phyloP scores from a whole-genome alignment of 2,329 filamentous ascomycete species.

The Aspergillus neotritici region DNA sequence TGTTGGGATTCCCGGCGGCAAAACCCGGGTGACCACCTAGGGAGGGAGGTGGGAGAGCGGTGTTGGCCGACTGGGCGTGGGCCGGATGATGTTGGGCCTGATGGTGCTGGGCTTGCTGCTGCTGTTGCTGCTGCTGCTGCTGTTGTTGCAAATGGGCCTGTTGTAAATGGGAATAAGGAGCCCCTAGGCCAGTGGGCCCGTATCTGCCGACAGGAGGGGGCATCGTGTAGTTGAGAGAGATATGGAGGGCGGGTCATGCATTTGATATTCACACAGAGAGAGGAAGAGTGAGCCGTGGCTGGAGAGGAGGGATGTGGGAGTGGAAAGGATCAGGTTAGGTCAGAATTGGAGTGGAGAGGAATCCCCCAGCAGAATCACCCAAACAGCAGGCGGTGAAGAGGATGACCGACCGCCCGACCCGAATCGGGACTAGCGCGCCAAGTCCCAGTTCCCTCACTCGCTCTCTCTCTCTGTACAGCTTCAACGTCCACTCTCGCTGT shows the following conservation, averaged over 20 bases:
- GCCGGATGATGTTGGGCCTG: slow-evolving; percentile 41
- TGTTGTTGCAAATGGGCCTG: slow-evolving; percentile 42
- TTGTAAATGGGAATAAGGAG: slow-evolving; percentile 55
- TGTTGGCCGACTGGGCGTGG: slow-evolving; percentile 42
- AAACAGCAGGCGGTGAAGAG: no score
- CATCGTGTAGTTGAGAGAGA: slow-evolving; percentile 38
- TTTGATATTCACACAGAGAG: slow-evolving; percentile 5
- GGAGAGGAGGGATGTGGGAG: slow-evolving; percentile 4
- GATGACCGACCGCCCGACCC: neutral
- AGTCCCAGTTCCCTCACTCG: slow-evolving; percentile 14
- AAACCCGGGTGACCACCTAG: slow-evolving; percentile 67
- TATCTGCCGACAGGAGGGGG: slow-evolving; percentile 56
- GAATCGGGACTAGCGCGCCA: slow-evolving; percentile 32
- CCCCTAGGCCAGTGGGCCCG: slow-evolving; percentile 53
- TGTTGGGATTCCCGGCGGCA: slow-evolving; percentile 56
- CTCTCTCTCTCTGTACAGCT: slow-evolving; percentile 13
- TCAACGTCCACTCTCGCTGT: slow-evolving; percentile 16
- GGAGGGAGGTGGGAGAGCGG: slow-evolving; percentile 50
- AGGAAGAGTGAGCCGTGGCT: slow-evolving; percentile 1
- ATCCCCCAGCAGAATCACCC: neutral
- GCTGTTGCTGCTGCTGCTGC: slow-evolving; percentile 43
- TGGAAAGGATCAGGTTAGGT: slow-evolving; percentile 6
- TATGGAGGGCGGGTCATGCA: slow-evolving; percentile 13
- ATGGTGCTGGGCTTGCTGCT: slow-evolving; percentile 37
- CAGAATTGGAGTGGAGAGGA: slow-evolving; percentile 4